A percentile compares a stretch with the other conserved stretches of the same genome.
phyloP scores from a whole-genome alignment of 1,284 basidiomycete species.

The Apiotrichum montevideense region DNA sequence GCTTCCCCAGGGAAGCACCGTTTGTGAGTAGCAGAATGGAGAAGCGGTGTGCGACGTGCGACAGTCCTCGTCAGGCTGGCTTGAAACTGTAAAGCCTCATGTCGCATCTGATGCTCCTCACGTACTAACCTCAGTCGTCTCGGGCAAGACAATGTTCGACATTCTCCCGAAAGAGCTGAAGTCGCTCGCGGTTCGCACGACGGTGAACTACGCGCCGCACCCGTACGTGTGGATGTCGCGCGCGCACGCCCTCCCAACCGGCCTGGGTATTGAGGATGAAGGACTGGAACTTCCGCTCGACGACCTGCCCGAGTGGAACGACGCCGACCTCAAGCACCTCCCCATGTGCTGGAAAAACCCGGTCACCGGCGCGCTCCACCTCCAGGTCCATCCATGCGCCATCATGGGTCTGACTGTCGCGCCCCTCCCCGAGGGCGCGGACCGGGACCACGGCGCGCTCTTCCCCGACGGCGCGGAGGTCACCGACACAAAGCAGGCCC shows the following conservation, averaged over 20 bases:
- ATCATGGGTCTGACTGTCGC: constrained; percentile 56
- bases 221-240: constrained; percentile 82
- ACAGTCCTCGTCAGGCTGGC: background rate
- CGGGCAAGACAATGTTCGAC: constrained; percentile 79
- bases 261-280: constrained; percentile 70
- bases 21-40: constrained; percentile 55
- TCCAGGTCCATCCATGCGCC: constrained; percentile 70
- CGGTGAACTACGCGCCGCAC: constrained; percentile 65
- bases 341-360: constrained; percentile 81
- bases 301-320: constrained; percentile 67
- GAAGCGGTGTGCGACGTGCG: background rate
- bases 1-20: constrained; percentile 81
- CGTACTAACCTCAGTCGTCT: constrained; percentile 40
- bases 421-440: constrained; percentile 58
- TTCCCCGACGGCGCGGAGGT: constrained; percentile 70
- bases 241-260: constrained; percentile 63
- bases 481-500: constrained; percentile 61
- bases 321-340: constrained; percentile 61
- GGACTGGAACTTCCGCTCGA: constrained; percentile 60
- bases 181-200: constrained; percentile 71
- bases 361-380: constrained; percentile 63
- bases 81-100: too few species aligned
- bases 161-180: constrained; percentile 67
- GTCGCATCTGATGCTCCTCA: too few species aligned
- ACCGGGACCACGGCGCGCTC: constrained; percentile 39